Base-by-base conservation (phyloP, 2,329 filamentous ascomycete genomes). In the Plectosphaerella plurivora region DNA sequence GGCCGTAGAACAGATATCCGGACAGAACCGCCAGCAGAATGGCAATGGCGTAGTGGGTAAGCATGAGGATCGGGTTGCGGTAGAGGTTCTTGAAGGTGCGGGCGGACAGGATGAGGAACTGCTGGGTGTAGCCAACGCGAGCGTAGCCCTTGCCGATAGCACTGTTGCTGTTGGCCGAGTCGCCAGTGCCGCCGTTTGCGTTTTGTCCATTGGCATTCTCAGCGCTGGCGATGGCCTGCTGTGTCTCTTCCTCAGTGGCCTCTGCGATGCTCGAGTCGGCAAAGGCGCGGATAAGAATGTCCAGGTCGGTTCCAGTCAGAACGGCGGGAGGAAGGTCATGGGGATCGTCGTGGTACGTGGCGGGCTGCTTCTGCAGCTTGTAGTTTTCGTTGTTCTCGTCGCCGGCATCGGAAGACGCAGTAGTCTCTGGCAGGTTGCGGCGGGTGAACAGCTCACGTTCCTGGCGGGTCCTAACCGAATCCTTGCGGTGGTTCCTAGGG, bases 41-140 rank as follows among this genome's bases (percentile, higher is more conserved):
- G 8, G 94, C 91, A 60, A 97, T 97, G 37, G 94, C 94, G 66
- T 97, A 99, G 71, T 99, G 94, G 0, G 92, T 97, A 53, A 99
- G 81, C 94, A 99, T 99, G 54, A 99, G 76, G 82, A 97, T 92
- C 1, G 94, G 94, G 68, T 99, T 97, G 53, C 94, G 86, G 74
- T 99, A 97, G 7, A 99, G 79, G 65, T 99, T 99, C 65, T 89
- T 91, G 93, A 93, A 99, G 0, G 94, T 99, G 45, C 94, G 84
- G 62, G 86, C 81, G 0, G 93, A 96, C 12, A 99, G 77, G 60
- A 99, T 97, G 51, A 86, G 65, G 69, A 99, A 97, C 68, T 99
- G 94, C 44, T 87, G 80, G 9, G 81, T 63, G 59, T 92, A 86
- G 46, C 93, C 86, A 53, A 97, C 80, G 54, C 94, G 89, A 53